These are phyloP conservation scores for Letharia lupina DNA, from an alignment of 495 filamentous ascomycete genomes.

Conservation along the genomic window DNA sequence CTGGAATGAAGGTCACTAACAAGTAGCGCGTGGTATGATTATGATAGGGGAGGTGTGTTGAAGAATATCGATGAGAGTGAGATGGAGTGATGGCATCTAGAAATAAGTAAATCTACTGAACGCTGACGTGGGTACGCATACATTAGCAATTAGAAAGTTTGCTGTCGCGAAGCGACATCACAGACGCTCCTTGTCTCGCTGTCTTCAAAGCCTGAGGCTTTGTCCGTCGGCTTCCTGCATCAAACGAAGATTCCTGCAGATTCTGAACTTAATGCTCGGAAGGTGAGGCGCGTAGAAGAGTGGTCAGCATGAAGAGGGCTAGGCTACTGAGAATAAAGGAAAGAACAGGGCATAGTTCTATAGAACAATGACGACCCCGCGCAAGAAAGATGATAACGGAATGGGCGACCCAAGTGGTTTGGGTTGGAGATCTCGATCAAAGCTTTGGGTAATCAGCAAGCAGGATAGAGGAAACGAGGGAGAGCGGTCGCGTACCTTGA, in stretches of 20 bases:
- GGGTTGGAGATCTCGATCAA: too few relatives aligned
- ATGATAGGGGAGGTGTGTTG: background rate
- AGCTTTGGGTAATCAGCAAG: too few relatives aligned
- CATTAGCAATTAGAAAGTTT: background rate
- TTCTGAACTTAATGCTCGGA: too few relatives aligned
- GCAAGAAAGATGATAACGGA: too few relatives aligned
- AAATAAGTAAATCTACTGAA: slow-evolving; percentile 4
- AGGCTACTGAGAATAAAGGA: too few relatives aligned
- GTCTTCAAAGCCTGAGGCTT: background rate
- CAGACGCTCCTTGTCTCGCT: background rate
- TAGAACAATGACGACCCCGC: too few relatives aligned
- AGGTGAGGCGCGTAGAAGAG: too few relatives aligned
- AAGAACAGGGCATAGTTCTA: too few relatives aligned
- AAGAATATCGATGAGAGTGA: slow-evolving; percentile 2
- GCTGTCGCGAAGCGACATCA: background rate
- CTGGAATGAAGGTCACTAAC: background rate
- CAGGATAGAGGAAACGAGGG: background rate
- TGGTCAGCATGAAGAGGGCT: too few relatives aligned
- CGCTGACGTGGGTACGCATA: background rate
- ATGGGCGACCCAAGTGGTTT: too few relatives aligned
- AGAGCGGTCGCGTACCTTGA: background rate
- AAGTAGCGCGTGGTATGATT: background rate
- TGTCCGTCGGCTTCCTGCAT: slow-evolving; percentile 7
- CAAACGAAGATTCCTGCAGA: background rate
- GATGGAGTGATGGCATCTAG: slow-evolving; percentile 3